Conservation (phyloP, 345 rosid genomes). For the Erysimum cheiranthoides region DNA sequence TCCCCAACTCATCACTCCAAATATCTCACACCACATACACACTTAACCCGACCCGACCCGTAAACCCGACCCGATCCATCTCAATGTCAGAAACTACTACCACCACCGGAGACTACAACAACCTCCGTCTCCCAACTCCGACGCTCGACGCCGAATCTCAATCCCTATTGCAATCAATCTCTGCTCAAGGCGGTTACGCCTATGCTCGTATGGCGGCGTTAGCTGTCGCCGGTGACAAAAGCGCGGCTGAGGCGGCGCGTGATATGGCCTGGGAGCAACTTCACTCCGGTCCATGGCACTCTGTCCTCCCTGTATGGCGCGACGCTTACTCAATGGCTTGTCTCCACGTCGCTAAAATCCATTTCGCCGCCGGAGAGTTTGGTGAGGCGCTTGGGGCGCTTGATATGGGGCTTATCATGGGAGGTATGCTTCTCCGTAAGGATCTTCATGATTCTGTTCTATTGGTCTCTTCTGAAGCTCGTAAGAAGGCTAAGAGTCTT, state of each 20-base stretch:
- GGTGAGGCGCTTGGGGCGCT: constrained; percentile 76
- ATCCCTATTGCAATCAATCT: constrained; percentile 62
- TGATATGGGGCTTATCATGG: constrained; percentile 97
- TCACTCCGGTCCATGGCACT: constrained; percentile 98
- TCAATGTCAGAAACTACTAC: constrained; percentile 39
- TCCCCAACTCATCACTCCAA: constrained; percentile 23
- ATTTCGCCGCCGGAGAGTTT: constrained; percentile 64
- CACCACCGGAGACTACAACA: constrained; percentile 18
- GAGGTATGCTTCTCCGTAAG: constrained; percentile 75
- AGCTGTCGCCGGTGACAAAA: constrained; percentile 72
- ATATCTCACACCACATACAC: constrained; percentile 27
- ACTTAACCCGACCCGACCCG: constrained; percentile 18
- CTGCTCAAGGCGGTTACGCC: constrained; percentile 88
- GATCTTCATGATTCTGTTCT: constrained; percentile 73
- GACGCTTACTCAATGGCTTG: constrained; percentile 97
- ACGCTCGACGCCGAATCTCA: constrained; percentile 68
- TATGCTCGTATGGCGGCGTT: constrained; percentile 72
- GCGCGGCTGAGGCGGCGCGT: constrained; percentile 95
- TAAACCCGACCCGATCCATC: constrained; percentile 24
- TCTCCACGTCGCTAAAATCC: constrained; percentile 71
- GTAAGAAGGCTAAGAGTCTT: constrained; percentile 41
- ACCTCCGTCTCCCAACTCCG: constrained; percentile 62
- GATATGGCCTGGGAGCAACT: constrained; percentile 99
- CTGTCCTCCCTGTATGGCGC: constrained; percentile 94
- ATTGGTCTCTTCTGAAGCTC: constrained; percentile 52